Percentiles rank a stretch among this genome's conserved stretches.
phyloP scores from a whole-genome alignment of 805 yeast species.

The Yarrowia deformans region DNA sequence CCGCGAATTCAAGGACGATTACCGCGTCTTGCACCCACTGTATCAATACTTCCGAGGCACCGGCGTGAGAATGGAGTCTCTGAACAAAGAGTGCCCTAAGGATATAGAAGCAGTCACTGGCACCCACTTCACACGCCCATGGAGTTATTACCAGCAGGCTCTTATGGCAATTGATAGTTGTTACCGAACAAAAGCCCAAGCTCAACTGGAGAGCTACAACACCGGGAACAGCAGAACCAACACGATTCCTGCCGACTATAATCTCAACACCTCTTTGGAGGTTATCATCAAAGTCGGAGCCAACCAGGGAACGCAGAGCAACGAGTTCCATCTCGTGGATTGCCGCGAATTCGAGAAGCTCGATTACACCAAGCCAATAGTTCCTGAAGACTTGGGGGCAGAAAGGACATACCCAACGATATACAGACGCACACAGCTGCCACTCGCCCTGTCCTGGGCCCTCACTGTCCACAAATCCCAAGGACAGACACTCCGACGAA shows the following conservation, averaged over 20 bases:
- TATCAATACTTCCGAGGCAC: not conserved
- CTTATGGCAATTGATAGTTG: not conserved
- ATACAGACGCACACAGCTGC: constrained; percentile 61
- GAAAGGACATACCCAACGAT: not conserved
- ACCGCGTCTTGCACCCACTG: not conserved
- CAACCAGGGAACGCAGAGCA: not conserved
- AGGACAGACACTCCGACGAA: constrained; percentile 83
- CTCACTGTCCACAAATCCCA: constrained; percentile 94
- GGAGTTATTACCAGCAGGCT: not conserved
- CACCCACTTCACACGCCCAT: not conserved
- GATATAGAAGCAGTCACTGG: not conserved
- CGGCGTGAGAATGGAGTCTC: not conserved
- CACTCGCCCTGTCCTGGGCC: constrained; percentile 92
- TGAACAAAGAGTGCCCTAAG: not conserved
- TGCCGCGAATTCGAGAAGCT: not conserved
- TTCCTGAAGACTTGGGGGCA: not conserved
- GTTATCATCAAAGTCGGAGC: not conserved
- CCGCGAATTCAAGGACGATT: not conserved
- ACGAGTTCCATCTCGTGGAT: not conserved
- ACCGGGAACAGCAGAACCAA: not conserved
- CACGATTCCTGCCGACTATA: not conserved
- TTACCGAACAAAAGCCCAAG: not conserved
- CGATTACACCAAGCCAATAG: not conserved
- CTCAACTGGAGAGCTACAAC: not conserved
- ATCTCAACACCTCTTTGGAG: not conserved